Percentiles rank a stretch among this genome's conserved stretches.
phyloP scores from a whole-genome alignment of 2,329 filamentous ascomycete species.

The Ascochyta clinopodiicola region DNA sequence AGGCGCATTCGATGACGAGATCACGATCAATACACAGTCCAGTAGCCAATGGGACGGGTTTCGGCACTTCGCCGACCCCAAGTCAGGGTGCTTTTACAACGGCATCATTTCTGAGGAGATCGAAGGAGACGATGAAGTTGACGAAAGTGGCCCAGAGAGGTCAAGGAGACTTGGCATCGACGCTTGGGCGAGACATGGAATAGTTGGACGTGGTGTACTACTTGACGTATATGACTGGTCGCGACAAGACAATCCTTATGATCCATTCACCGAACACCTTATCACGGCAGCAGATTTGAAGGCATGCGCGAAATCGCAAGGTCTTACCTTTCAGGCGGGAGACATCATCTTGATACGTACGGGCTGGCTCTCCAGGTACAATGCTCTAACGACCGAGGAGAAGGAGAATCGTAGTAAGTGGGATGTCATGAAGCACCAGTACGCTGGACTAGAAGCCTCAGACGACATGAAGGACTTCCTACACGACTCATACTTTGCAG shows the following conservation, averaged over 20 bases:
- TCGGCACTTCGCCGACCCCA: conserved; percentile 44
- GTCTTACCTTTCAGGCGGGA: conserved; percentile 30
- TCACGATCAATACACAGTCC: conserved; percentile 42
- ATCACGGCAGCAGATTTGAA: conserved; percentile 30
- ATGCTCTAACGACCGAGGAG: conserved; percentile 10
- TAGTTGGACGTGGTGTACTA: conserved; percentile 63
- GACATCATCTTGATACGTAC: conserved; percentile 43
- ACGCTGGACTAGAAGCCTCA: conserved; percentile 76
- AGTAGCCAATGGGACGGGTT: conserved; percentile 47
- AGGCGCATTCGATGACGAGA: conserved; percentile 38
- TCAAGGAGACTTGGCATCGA: conserved; percentile 35
- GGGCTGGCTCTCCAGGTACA: conserved; percentile 30
- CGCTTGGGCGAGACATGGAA: conserved; percentile 60
- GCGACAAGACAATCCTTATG: conserved; percentile 21
- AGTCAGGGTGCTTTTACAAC: conserved; percentile 39
- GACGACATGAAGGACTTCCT: conserved; percentile 84
- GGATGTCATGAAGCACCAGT: conserved; percentile 25
- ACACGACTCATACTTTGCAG: conserved; percentile 65
- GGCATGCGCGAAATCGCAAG: conserved; percentile 26
- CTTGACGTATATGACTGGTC: conserved; percentile 57
- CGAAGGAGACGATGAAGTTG: conserved; percentile 22
- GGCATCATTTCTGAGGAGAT: conserved; percentile 39
- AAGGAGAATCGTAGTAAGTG: conserved; percentile 19
- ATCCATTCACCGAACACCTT: conserved; percentile 28
- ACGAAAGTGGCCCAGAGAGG: conserved; percentile 24